A percentile compares a stretch with the other conserved stretches of the same genome.
Conservation (phyloP, 305 asterid species). For the Ajuga reptans region DNA sequence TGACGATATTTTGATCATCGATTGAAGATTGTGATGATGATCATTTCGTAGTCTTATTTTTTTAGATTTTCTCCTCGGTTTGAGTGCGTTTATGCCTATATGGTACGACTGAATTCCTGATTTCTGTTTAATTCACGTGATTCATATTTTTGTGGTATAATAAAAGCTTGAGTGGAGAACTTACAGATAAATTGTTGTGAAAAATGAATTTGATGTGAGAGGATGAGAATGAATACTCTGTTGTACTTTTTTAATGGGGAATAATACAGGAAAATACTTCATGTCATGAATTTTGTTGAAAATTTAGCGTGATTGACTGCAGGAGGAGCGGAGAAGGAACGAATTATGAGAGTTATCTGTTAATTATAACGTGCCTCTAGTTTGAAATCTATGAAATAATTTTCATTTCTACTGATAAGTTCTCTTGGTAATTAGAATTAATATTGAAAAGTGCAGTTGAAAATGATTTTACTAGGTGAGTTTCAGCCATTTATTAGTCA, state of each 20-base stretch:
- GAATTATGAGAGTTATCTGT: not conserved
- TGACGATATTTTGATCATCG: conserved; percentile 5
- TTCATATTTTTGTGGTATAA: not conserved
- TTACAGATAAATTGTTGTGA: conserved; percentile 9
- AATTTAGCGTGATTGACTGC: conserved; percentile 3
- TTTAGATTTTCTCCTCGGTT: not conserved
- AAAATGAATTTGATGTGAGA: conserved; percentile 9
- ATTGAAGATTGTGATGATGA: conserved; percentile 12
- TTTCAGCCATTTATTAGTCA: too few species aligned
- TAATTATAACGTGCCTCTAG: not conserved
- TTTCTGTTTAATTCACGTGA: not conserved
- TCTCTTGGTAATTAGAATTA: not conserved
- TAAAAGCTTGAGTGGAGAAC: not conserved
- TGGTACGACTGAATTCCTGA: not conserved
- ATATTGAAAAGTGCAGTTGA: not conserved
- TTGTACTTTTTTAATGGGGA: not conserved
- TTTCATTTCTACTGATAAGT: not conserved
- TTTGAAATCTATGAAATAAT: not conserved
- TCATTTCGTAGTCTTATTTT: conserved; percentile 11
- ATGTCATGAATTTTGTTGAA: not conserved
- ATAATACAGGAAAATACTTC: not conserved
- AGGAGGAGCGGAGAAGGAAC: not conserved
- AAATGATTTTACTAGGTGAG: not conserved
- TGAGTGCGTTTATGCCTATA: not conserved
- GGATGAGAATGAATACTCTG: not conserved